Percentiles rank a stretch among this genome's conserved stretches.
Evolutionary conservation across 2,329 filamentous ascomycete genomes (phyloP).

Genomic region (Aspergillus flavus): DNA sequence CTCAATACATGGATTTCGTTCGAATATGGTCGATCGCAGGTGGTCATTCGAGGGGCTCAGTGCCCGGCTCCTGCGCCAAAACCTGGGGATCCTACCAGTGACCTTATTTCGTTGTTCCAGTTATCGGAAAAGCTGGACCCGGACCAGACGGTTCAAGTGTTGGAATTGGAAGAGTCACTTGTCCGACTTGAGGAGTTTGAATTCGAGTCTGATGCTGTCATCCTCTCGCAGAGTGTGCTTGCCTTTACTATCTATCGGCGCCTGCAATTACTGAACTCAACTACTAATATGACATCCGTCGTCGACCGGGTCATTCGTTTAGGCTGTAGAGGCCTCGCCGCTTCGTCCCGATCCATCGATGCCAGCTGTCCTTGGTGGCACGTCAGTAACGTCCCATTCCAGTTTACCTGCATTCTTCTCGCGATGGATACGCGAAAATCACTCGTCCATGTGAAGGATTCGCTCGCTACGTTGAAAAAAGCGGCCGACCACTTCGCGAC

Average conservation of each 20-base stretch:
- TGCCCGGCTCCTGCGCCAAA: not conserved
- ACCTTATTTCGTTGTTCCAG: not conserved
- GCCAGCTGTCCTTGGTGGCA: slow-evolving; percentile 20
- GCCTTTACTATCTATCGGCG: not conserved
- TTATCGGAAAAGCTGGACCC: not conserved
- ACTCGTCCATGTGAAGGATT: slow-evolving; percentile 3
- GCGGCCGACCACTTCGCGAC: not conserved
- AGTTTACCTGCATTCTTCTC: slow-evolving; percentile 15
- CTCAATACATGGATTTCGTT: slow-evolving; percentile 20
- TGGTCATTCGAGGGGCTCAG: slow-evolving; percentile 6
- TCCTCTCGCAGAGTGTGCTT: not conserved
- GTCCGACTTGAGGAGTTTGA: not conserved
- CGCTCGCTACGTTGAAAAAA: slow-evolving; percentile 10
- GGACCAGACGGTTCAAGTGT: not conserved
- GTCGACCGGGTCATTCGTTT: not conserved
- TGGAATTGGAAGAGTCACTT: not conserved
- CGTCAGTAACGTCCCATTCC: slow-evolving; percentile 23
- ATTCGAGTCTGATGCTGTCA: not conserved
- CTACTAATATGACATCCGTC: not conserved
- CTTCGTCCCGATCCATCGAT: not conserved
- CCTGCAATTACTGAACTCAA: not conserved
- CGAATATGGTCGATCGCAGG: slow-evolving; percentile 12
- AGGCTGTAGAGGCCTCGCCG: not conserved
- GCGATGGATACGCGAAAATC: slow-evolving; percentile 19
- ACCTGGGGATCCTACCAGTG: not conserved